Conservation (phyloP, 257 asterid species). For the Craterostigma plantagineum region DNA sequence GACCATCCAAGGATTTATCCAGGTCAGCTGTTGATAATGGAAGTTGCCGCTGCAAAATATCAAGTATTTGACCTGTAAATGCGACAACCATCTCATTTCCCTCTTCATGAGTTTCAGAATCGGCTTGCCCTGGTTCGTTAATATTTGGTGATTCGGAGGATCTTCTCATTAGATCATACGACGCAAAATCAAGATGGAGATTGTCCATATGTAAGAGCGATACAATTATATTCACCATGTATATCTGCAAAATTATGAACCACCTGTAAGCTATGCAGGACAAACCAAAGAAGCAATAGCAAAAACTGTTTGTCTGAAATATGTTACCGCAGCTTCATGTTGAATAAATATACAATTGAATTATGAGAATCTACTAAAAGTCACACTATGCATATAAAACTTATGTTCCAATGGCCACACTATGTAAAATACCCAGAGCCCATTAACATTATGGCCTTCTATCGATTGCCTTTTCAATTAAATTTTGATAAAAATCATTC, state of each 20-base stretch:
- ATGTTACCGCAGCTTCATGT: too few relatives aligned
- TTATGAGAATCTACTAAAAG: too few relatives aligned
- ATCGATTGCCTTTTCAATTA: too few relatives aligned
- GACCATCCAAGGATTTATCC: conserved; percentile 36
- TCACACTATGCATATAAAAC: too few relatives aligned
- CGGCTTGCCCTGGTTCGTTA: conserved; percentile 23
- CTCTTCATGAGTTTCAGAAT: conserved; percentile 29
- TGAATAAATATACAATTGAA: too few relatives aligned
- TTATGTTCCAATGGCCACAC: too few relatives aligned
- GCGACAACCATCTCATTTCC: conserved; percentile 66
- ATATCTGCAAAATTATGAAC: conserved; percentile 45
- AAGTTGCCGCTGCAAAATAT: conserved; percentile 58
- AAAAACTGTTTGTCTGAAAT: too few relatives aligned
- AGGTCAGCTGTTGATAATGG: conserved; percentile 47
- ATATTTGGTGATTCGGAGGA: conserved; percentile 27
- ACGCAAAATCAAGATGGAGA: conserved; percentile 37
- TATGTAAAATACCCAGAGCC: too few relatives aligned
- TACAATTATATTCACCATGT: conserved; percentile 66
- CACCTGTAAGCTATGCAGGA: conserved; percentile 14
- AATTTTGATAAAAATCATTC: too few relatives aligned
- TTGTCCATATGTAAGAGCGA: conserved; percentile 83
- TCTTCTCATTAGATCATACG: conserved; percentile 29
- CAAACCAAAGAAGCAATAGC: conserved; percentile 6
- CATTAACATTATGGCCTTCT: too few relatives aligned
- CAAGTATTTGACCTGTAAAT: conserved; percentile 60